Percentiles rank a stretch among this genome's conserved stretches.
phyloP scores from a whole-genome alignment of 768 basidiomycete species.

The Serendipita sp. region DNA sequence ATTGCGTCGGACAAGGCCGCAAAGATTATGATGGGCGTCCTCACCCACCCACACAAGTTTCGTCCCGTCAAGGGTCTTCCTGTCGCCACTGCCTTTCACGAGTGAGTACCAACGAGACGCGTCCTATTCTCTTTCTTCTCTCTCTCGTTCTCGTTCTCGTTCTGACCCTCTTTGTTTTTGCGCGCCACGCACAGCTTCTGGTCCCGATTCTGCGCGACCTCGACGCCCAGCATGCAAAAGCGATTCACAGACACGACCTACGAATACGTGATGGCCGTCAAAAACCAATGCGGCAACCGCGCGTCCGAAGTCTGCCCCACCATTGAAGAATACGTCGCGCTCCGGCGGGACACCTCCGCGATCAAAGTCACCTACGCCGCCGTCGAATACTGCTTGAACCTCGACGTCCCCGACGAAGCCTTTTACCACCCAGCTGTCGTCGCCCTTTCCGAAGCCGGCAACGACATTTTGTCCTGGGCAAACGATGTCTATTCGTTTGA shows the following conservation, averaged over 20 bases:
- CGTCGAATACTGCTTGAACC: constrained; percentile 66
- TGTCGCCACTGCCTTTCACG: constrained; percentile 54
- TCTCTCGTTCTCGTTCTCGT: too few relatives aligned
- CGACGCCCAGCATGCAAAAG: constrained; percentile 44
- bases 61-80: constrained; percentile 29
- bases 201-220: constrained; percentile 47
- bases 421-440: constrained; percentile 61
- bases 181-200: too few relatives aligned
- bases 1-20: constrained; percentile 37
- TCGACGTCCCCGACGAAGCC: constrained; percentile 66
- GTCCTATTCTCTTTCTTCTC: too few relatives aligned
- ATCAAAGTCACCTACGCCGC: constrained; percentile 67
- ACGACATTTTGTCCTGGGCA: constrained; percentile 75
- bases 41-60: constrained; percentile 51
- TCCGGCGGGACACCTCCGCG: constrained; percentile 66
- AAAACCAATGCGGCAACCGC: constrained; percentile 57
- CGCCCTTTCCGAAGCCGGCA: constrained; percentile 56
- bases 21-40: constrained; percentile 52
- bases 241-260: constrained; percentile 70
- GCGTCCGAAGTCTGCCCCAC: constrained; percentile 46
- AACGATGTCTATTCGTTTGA: constrained; percentile 83
- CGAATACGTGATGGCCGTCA: constrained; percentile 66
- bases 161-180: too few relatives aligned
- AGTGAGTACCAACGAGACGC: too few relatives aligned
- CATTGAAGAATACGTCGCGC: constrained; percentile 64